Evolutionary conservation across 768 basidiomycete species (phyloP), one percentile per base, ranked within the genome.

Genomic region (Mycena sanguinolenta): DNA sequence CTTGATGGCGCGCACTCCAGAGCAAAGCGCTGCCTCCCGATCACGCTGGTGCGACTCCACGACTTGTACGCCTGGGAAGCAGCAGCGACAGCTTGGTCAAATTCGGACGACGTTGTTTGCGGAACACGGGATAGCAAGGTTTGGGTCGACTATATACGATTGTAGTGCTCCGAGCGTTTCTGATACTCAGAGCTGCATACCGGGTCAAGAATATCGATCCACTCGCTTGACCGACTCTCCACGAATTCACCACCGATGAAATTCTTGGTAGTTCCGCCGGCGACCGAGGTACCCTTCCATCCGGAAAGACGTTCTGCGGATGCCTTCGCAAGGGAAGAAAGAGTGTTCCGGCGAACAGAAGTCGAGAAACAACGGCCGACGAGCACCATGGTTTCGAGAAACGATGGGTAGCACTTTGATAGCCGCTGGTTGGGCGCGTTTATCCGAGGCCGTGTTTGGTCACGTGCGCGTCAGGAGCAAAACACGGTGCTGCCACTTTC

Each of bases 231-330:
- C 75, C 88, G 88, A 82, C 94, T 96, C 75, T 97, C 93, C 12
- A 92, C 86, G 75, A 96, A 99, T 82, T 96, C 87, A 12, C 97
- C 97, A 16, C 90, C 93, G 67, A 98, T 94, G 81, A 92, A 96
- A 80, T 96, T 96, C 88, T 94, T 96, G 65, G 96, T 96, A 70
- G 86, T 91, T 32, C 89, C 92, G n/a, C 97, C 97, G 16, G 89
- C 88, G 27, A 92, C 91, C 67, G 87, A 93, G 3, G 97, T 97
- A 49, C 97, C 97, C 72, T 91, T 91, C 95, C 95, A 98, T 34
- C 90, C 86, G 21, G 92, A 92, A 23, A 96, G 83, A 64, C 86
- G 85, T 73, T 94, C 90, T 1, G 94, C 94, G 71, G 87, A 89
- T 28, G 87, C 78, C 23, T 87, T 85, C 25, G 90, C 91, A 14